A percentile compares a stretch with the other conserved stretches of the same genome.
Evolutionary conservation across 805 yeast species (phyloP).

Genomic region (Zygoascus bituminiphila): DNA sequence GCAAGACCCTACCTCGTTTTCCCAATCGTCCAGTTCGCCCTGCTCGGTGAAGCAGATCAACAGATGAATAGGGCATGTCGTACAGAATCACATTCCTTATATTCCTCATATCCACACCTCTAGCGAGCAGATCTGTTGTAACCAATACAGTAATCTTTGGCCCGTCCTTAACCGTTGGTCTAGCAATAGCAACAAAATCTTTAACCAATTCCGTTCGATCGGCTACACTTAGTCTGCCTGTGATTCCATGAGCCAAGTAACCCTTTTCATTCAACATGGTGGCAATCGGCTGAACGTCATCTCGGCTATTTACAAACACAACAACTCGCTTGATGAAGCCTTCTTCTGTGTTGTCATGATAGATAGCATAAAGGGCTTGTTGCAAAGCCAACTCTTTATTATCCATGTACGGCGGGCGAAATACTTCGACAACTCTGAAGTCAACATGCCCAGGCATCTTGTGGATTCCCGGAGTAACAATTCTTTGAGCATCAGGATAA

Average conservation of each 20-base stretch:
- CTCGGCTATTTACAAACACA: slow-evolving; percentile 74
- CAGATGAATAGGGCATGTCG: slow-evolving; percentile 78
- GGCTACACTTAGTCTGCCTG: slow-evolving; percentile 54
- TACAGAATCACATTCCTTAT: slow-evolving; percentile 74
- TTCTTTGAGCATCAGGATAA: slow-evolving; percentile 58
- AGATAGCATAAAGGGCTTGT: slow-evolving; percentile 79
- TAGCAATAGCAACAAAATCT: slow-evolving; percentile 46
- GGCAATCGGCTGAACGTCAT: slow-evolving; percentile 52
- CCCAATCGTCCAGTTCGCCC: slow-evolving; percentile 95
- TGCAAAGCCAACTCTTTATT: slow-evolving; percentile 78
- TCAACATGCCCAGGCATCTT: slow-evolving; percentile 71
- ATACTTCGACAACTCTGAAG: slow-evolving; percentile 68
- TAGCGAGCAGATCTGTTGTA: slow-evolving; percentile 80
- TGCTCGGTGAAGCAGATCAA: slow-evolving; percentile 81
- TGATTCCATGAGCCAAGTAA: slow-evolving; percentile 56
- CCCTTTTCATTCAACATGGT: slow-evolving; percentile 44
- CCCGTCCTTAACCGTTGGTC: slow-evolving; percentile 11
- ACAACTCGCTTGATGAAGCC: slow-evolving; percentile 71
- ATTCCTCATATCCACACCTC: slow-evolving; percentile 82
- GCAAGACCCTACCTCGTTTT: slow-evolving; percentile 77
- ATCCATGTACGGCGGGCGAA: slow-evolving; percentile 71
- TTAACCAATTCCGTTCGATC: slow-evolving; percentile 51
- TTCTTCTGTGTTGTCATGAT: slow-evolving; percentile 71
- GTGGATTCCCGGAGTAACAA: slow-evolving; percentile 77
- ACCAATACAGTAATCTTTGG: slow-evolving; percentile 56